Evolutionary conservation across 306 rosid genomes (phyloP), one percentile per base, ranked within the genome.

Genomic region (Prunus salicina): DNA sequence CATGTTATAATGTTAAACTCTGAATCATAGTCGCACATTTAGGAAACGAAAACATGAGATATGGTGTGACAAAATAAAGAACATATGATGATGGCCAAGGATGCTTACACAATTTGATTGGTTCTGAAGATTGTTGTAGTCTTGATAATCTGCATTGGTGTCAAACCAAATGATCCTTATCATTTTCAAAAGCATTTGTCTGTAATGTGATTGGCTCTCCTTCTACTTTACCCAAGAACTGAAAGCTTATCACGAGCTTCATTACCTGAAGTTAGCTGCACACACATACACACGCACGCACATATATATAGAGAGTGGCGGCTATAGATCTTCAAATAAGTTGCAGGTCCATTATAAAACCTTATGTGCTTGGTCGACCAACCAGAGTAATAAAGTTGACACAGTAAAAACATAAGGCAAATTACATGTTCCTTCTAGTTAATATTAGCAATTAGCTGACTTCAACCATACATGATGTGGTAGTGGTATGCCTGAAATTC

Each of bases 131-230:
- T 87, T 75, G 50, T 25, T 18, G 58, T 87, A 87, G 25, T 64
- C 72, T 30, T 88, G 91, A 55, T 82, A 88, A 76, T 83, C 64
- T 4, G 63, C 14, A 0, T 84, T 72, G 2, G 96, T 90, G 58
- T 91, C 88, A 75, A 91, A 91, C 96, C 96, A 91, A 62, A 88
- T 52, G 15, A 76, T 22, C 18, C 85, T 84, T 81, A n/a, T 91
- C 96, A 27, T 84, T 46, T 68, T 62, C 85, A 64, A 53, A 87
- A 8, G 89, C 82, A 78, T 88, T 91, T 6, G 96, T 88, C 30
- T 88, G 93, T 46, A 91, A 51, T 52, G 60, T 71, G 49, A 66
- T 53, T 32, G 84, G 88, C 45, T 75, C 77, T 27, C 91, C 90
- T 74, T 77, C 74, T 58, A 50, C 70, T 3, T 85, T 84, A 1